Evolutionary conservation across 169 alveolate species (phyloP).

Genomic region (Sarcocystis neurona): DNA sequence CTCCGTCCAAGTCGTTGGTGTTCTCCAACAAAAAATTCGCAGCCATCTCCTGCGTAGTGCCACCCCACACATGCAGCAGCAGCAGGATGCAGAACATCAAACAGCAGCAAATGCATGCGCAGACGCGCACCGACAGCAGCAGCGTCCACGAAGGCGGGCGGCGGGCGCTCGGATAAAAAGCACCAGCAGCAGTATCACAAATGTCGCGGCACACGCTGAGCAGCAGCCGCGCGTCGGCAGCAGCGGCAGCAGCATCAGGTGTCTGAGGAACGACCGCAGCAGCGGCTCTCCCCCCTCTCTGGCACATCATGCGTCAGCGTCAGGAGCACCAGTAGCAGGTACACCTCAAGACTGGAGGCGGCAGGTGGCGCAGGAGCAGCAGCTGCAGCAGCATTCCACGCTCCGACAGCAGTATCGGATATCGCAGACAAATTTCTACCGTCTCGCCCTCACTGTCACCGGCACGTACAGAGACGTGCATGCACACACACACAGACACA

Average conservation of each 20-base stretch:
- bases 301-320: too few species aligned
- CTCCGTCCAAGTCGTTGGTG: conserved; percentile 74
- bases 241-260: too few species aligned
- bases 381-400: too few species aligned
- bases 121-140: background rate
- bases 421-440: background rate
- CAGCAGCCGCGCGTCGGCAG: background rate
- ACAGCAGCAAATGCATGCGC: background rate
- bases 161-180: background rate
- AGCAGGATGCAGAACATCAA: too few species aligned
- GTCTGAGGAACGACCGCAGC: too few species aligned
- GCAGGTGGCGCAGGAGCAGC: too few species aligned
- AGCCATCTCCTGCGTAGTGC: conserved; percentile 73
- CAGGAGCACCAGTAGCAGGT: too few species aligned
- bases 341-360: too few species aligned
- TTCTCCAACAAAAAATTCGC: conserved; percentile 88
- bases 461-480: background rate
- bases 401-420: too few species aligned
- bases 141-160: background rate
- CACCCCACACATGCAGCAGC: background rate
- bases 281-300: too few species aligned
- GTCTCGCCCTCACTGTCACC: background rate
- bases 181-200: background rate
- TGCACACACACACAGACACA: background rate
- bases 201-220: background rate